phyloP scores from a whole-genome alignment of 495 filamentous ascomycete species.

The Penicillium bialowiezense region DNA sequence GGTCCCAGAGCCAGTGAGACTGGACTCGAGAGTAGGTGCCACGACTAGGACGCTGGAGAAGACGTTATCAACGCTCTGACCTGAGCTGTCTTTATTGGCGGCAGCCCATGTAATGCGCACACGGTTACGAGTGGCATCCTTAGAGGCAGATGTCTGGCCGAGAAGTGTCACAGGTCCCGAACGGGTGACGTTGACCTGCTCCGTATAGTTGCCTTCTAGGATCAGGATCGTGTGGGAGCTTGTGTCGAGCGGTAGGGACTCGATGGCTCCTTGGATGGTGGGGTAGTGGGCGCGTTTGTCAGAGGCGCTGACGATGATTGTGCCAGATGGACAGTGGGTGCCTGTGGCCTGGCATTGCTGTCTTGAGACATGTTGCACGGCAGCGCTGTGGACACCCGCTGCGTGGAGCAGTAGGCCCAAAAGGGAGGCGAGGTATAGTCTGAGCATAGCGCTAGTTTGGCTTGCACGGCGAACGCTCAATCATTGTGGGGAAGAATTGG shows the following conservation, averaged over 20 bases:
- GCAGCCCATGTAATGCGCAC: slow-evolving; percentile 50
- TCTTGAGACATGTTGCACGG: slow-evolving; percentile 2
- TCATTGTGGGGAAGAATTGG: too few relatives aligned
- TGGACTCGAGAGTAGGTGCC: slow-evolving; percentile 54
- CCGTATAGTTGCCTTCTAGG: slow-evolving; percentile 52
- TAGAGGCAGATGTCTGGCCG: slow-evolving; percentile 45
- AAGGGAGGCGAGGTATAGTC: slow-evolving; percentile 5
- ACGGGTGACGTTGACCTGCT: slow-evolving; percentile 60
- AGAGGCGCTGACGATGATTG: slow-evolving; percentile 44
- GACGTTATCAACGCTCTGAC: slow-evolving; percentile 49
- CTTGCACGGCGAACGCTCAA: not conserved
- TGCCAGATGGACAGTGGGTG: slow-evolving; percentile 46
- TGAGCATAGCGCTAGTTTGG: slow-evolving; percentile 3
- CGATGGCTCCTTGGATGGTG: slow-evolving; percentile 51
- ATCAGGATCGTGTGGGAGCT: slow-evolving; percentile 52
- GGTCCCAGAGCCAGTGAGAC: slow-evolving; percentile 53
- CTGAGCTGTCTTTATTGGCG: slow-evolving; percentile 44
- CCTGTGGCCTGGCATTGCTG: slow-evolving; percentile 16
- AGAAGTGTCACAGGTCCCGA: slow-evolving; percentile 53
- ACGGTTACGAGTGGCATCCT: slow-evolving; percentile 37
- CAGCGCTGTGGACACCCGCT: not conserved
- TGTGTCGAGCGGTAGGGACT: slow-evolving; percentile 51
- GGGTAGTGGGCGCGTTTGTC: slow-evolving; percentile 37
- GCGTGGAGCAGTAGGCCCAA: slow-evolving; percentile 10
- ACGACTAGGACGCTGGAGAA: slow-evolving; percentile 54